These are phyloP conservation scores for Conticribra guillardii DNA, from an alignment of 108 stramenopile genomes.

Conservation along the genomic window DNA sequence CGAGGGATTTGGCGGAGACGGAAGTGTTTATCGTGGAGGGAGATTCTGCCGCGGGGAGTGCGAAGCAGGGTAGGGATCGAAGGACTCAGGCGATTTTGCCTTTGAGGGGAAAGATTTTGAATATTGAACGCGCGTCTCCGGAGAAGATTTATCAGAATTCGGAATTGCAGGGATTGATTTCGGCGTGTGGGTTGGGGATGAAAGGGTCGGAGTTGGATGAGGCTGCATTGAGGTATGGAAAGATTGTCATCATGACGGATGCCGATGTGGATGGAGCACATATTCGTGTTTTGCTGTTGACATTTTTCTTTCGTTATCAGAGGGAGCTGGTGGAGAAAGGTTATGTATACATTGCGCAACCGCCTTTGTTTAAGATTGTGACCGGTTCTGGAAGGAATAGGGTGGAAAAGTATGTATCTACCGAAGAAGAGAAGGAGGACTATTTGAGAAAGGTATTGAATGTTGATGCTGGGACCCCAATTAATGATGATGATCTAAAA, in stretches of 20 bases:
- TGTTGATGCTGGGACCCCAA: constrained; percentile 35
- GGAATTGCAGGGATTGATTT: constrained; percentile 92
- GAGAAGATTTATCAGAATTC: constrained; percentile 93
- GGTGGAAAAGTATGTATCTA: constrained; percentile 67
- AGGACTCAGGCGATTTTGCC: constrained; percentile 94
- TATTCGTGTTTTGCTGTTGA: constrained; percentile 93
- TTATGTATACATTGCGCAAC: constrained; percentile 94
- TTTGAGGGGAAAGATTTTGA: constrained; percentile 94
- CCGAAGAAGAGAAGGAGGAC: constrained; percentile 66
- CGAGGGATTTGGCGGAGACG: constrained; percentile 61
- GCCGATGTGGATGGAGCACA: constrained; percentile 97
- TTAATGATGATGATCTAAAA: constrained; percentile 44
- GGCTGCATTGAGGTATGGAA: constrained; percentile 74
- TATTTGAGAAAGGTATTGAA: constrained; percentile 53
- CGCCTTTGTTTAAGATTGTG: constrained; percentile 93
- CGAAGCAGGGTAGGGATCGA: constrained; percentile 95
- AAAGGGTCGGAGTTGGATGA: constrained; percentile 88
- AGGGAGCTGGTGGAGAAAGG: constrained; percentile 89
- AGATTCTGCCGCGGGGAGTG: constrained; percentile 94
- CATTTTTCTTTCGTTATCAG: constrained; percentile 95
- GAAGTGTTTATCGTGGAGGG: constrained; percentile 97
- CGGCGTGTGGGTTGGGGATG: constrained; percentile 90
- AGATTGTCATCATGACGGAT: constrained; percentile 96
- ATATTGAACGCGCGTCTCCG: constrained; percentile 92
- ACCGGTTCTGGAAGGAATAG: constrained; percentile 64